Conservation (phyloP, 2,329 filamentous ascomycete species). For the Hypoxylon sp. region DNA sequence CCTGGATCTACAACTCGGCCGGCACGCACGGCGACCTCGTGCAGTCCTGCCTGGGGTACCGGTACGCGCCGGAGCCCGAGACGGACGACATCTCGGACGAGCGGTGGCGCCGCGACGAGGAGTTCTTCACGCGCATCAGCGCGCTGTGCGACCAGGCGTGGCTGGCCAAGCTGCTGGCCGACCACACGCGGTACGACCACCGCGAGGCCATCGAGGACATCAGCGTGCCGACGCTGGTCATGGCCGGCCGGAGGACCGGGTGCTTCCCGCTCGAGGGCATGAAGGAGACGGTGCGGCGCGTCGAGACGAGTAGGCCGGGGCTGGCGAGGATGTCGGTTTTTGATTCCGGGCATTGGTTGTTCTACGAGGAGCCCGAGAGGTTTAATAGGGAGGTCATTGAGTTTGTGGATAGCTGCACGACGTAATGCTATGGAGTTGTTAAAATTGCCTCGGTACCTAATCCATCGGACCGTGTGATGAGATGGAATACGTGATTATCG, state of each 20-base stretch:
- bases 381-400: constrained; percentile 56
- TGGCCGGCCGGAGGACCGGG: constrained; percentile 56
- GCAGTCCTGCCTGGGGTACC: constrained; percentile 58
- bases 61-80: constrained; percentile 46
- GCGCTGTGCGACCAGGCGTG: constrained; percentile 56
- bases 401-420: constrained; percentile 50
- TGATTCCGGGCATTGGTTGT: constrained; percentile 59
- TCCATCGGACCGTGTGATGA: too few relatives aligned
- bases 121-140: constrained; percentile 56
- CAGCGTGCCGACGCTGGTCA: constrained; percentile 55
- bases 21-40: constrained; percentile 54
- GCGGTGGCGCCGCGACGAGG: constrained; percentile 51
- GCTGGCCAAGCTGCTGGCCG: constrained; percentile 57
- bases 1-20: constrained; percentile 62
- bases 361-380: constrained; percentile 58
- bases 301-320: constrained; percentile 46
- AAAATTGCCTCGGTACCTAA: too few relatives aligned
- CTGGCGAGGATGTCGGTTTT: constrained; percentile 53
- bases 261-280: constrained; percentile 59
- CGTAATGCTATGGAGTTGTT: neutral
- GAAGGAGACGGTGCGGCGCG: constrained; percentile 55
- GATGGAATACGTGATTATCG: neutral
- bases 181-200: constrained; percentile 61
- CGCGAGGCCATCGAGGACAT: constrained; percentile 58
- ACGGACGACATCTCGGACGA: constrained; percentile 48